A percentile compares a stretch with the other conserved stretches of the same genome.
Conservation (phyloP, 176 grass and related monocot genomes). For the Carex cristatella region DNA sequence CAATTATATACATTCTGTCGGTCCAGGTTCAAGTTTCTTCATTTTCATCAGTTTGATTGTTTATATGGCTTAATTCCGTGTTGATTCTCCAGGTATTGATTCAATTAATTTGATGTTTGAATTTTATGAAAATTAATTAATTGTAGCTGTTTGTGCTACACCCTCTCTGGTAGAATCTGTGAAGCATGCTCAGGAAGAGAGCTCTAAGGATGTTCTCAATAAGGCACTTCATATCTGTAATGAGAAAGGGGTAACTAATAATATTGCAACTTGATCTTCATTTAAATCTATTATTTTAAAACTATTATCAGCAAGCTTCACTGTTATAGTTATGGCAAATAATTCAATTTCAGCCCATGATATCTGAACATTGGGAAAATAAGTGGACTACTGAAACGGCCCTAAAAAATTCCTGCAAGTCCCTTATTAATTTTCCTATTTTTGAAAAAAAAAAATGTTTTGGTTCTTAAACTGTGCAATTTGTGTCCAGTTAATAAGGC, state of each 20-base stretch:
- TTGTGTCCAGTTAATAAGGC: not conserved
- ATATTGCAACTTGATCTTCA: not conserved
- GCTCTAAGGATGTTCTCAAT: slow-evolving; percentile 25
- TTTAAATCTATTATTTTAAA: not conserved
- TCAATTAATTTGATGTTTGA: not conserved
- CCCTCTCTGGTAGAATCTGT: slow-evolving; percentile 34
- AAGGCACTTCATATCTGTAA: slow-evolving; percentile 27
- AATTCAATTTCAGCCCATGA: not conserved
- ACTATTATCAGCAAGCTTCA: not conserved
- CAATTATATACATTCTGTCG: slow-evolving; percentile 37
- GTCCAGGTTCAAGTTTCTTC: slow-evolving; percentile 16
- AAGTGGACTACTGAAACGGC: not conserved
- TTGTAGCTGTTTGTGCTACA: slow-evolving; percentile 32
- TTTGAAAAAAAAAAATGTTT: not conserved
- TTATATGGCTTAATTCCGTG: not conserved
- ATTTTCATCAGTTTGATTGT: not conserved
- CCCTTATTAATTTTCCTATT: not conserved
- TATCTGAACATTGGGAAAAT: not conserved
- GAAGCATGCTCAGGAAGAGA: slow-evolving; percentile 37
- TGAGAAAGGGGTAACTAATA: slow-evolving; percentile 6
- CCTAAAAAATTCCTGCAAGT: not conserved
- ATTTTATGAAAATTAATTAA: not conserved
- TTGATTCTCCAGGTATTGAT: not conserved
- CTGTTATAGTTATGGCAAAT: not conserved
- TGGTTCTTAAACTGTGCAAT: not conserved